Conservation (phyloP, 345 rosid genomes). For the Balakata baccata region DNA sequence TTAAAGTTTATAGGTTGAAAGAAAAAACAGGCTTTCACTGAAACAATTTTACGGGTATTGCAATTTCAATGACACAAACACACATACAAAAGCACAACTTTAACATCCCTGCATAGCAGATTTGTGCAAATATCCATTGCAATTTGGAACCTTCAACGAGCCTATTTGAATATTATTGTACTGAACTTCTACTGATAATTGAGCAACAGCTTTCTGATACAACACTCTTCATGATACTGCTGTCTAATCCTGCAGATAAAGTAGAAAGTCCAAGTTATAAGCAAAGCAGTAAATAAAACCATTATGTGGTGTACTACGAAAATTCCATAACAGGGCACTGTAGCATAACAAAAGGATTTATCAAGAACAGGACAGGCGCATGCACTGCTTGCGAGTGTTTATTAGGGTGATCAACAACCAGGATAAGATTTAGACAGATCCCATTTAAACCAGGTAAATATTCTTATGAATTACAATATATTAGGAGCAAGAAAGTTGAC, state of each 20-base stretch:
- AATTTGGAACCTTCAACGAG: background rate
- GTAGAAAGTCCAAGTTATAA: background rate
- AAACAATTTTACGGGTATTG: background rate
- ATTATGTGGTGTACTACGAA: background rate
- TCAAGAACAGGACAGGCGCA: background rate
- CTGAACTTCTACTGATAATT: background rate
- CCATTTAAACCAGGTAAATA: background rate
- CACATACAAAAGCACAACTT: slow-evolving; percentile 8
- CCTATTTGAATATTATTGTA: slow-evolving; percentile 1
- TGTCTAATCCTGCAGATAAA: slow-evolving; percentile 15
- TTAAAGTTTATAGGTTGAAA: background rate
- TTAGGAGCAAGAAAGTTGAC: too few relatives aligned
- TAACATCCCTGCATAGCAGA: background rate
- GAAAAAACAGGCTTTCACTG: background rate
- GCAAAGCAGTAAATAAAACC: background rate
- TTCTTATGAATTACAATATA: background rate
- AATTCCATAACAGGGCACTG: background rate
- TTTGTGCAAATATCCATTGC: background rate
- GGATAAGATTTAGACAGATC: background rate
- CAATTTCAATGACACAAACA: background rate
- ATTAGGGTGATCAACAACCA: background rate
- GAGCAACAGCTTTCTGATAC: background rate
- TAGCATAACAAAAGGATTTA: background rate
- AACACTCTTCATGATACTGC: background rate
- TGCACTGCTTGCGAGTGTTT: background rate